Conservation (phyloP, 129 eudicot genomes). For the Scalesia atractyloides region DNA sequence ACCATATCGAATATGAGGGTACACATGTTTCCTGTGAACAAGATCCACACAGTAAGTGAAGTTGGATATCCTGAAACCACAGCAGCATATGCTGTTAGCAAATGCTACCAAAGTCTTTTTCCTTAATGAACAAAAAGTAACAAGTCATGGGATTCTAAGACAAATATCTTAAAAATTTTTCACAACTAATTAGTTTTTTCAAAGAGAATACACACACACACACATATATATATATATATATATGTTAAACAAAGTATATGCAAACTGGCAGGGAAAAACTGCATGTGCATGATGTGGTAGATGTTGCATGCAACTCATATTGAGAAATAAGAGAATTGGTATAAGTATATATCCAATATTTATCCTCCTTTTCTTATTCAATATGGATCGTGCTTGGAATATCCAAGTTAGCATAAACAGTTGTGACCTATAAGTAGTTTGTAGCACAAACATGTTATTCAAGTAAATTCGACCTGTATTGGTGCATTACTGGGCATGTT, state of each 20-base stretch:
- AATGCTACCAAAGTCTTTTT: not conserved
- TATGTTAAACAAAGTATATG: not conserved
- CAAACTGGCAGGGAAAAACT: not conserved
- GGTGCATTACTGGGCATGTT: conserved; percentile 26
- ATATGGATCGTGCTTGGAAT: conserved; percentile 25
- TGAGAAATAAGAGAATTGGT: not conserved
- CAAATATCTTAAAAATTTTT: not conserved
- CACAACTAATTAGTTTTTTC: not conserved
- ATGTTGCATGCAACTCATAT: not conserved
- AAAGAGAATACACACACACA: no score
- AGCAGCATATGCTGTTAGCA: conserved; percentile 4
- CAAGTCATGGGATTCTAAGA: not conserved
- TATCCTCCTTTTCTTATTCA: not conserved
- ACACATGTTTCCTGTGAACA: not conserved
- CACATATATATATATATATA: no score
- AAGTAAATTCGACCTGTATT: not conserved
- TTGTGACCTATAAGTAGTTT: conserved; percentile 24
- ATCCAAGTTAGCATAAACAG: conserved; percentile 25
- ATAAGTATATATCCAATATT: conserved; percentile 2
- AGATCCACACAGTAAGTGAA: not conserved
- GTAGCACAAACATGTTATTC: not conserved
- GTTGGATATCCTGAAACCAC: conserved; percentile 1
- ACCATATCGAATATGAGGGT: not conserved
- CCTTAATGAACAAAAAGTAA: not conserved
- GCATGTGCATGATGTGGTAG: not conserved